Conservation (phyloP, 352 stramenopile species). For the Phytophthora pini region DNA sequence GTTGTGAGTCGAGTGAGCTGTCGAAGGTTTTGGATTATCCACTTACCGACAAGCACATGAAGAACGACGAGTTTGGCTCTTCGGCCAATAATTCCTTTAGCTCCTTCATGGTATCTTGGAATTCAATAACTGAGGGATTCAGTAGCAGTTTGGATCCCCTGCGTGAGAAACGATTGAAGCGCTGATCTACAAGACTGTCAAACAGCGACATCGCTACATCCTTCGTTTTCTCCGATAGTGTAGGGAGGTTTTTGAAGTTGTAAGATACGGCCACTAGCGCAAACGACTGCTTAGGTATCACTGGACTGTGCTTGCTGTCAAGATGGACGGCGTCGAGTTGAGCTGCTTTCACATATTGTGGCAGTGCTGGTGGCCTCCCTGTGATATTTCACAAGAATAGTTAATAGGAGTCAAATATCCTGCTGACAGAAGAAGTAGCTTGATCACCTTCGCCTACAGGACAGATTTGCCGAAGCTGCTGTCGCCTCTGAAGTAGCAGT, state of each 20-base stretch:
- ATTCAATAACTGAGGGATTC: conserved; percentile 86
- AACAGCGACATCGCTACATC: conserved; percentile 62
- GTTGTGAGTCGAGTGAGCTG: neutral
- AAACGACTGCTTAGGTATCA: conserved; percentile 43
- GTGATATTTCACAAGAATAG: conserved; percentile 5
- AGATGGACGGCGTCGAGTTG: neutral
- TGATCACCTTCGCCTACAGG: conserved; percentile 22
- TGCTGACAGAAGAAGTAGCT: neutral
- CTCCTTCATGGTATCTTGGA: conserved; percentile 79
- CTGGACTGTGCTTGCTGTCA: neutral
- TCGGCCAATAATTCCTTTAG: conserved; percentile 45
- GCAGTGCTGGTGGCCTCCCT: neutral
- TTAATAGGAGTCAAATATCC: neutral
- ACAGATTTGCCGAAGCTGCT: conserved; percentile 35
- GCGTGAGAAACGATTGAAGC: conserved; percentile 56
- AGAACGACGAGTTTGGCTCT: conserved; percentile 57
- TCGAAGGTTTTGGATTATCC: no score
- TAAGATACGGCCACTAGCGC: conserved; percentile 64
- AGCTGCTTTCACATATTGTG: neutral
- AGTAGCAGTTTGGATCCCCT: conserved; percentile 67
- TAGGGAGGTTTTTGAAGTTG: conserved; percentile 61
- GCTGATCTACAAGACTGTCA: conserved; percentile 54
- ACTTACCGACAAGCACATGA: conserved; percentile 69
- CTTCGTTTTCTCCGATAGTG: conserved; percentile 61
- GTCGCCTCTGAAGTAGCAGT: conserved; percentile 47